These are phyloP conservation scores for Olyra latifolia DNA, from an alignment of 176 grass and related monocot genomes.

Conservation along the genomic window DNA sequence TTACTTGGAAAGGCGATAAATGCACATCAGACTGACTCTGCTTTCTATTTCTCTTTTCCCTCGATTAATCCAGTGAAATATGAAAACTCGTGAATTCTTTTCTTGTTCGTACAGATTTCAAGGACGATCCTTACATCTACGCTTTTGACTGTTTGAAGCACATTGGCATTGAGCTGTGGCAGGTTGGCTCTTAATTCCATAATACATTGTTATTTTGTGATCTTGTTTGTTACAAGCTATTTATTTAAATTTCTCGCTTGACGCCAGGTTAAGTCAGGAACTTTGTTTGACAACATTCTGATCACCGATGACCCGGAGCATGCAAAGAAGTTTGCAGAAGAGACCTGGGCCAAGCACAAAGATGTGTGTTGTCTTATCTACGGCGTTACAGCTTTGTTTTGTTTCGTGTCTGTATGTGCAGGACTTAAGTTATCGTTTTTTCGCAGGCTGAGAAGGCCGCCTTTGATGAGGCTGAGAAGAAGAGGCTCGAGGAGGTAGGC, in stretches of 20 bases:
- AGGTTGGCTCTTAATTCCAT: slow-evolving; percentile 36
- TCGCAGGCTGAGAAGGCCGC: slow-evolving; percentile 74
- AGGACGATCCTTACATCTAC: slow-evolving; percentile 67
- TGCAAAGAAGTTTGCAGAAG: slow-evolving; percentile 62
- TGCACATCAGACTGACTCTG: background rate
- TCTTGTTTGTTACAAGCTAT: background rate
- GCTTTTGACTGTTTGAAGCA: slow-evolving; percentile 56
- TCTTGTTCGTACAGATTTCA: slow-evolving; percentile 46
- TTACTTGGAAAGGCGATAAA: background rate
- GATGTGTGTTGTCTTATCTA: slow-evolving; percentile 34
- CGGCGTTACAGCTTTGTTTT: background rate
- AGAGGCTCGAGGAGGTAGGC: slow-evolving; percentile 64
- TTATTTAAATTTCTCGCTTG: background rate
- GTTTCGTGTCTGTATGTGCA: background rate
- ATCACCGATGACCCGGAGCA: slow-evolving; percentile 62
- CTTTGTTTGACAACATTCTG: slow-evolving; percentile 68
- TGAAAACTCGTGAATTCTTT: background rate
- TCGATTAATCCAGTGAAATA: background rate
- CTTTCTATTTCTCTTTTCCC: background rate
- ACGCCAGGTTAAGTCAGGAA: slow-evolving; percentile 63
- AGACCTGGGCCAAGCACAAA: slow-evolving; percentile 71
- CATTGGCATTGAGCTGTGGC: slow-evolving; percentile 77
- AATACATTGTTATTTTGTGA: background rate
- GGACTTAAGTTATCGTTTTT: background rate
- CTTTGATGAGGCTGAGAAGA: slow-evolving; percentile 78